Evolutionary conservation across 805 yeast species (phyloP).

Genomic region (Wickerhamomyces chambardii): DNA sequence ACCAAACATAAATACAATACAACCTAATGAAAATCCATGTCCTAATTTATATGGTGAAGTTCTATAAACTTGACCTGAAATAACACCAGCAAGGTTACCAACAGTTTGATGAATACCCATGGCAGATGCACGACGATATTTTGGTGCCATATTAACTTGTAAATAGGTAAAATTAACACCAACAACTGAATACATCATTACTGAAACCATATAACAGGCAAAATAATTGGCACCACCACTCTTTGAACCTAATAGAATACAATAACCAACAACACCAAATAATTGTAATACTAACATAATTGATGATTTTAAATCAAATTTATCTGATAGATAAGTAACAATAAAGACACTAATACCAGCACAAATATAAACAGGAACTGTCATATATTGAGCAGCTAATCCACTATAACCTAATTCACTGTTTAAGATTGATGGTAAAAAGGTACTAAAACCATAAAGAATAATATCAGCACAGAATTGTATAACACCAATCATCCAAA

Average conservation of each 20-base stretch:
- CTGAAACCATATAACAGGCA: conserved; percentile 25
- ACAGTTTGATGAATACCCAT: conserved; percentile 31
- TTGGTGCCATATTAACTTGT: conserved; percentile 29
- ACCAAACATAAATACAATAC: conserved; percentile 16
- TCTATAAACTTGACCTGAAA: conserved; percentile 33
- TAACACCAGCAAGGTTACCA: conserved; percentile 34
- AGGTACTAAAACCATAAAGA: conserved; percentile 28
- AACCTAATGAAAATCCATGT: conserved; percentile 28
- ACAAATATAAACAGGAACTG: conserved; percentile 27
- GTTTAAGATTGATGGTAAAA: conserved; percentile 27
- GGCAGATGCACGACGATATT: conserved; percentile 31
- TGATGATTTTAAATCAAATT: conserved; percentile 21
- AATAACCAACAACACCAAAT: conserved; percentile 22
- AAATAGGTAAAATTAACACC: conserved; percentile 33
- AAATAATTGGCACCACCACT: conserved; percentile 24
- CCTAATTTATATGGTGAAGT: conserved; percentile 28
- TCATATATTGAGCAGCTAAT: conserved; percentile 27
- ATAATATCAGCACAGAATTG: conserved; percentile 28
- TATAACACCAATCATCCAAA: conserved; percentile 20
- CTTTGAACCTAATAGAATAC: conserved; percentile 18
- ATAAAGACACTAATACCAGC: conserved; percentile 20
- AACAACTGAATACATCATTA: conserved; percentile 26
- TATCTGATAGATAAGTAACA: conserved; percentile 20
- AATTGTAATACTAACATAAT: conserved; percentile 18
- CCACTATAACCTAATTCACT: conserved; percentile 9